Evolutionary conservation across 306 rosid genomes (phyloP).

Genomic region (Biancaea sappan): DNA sequence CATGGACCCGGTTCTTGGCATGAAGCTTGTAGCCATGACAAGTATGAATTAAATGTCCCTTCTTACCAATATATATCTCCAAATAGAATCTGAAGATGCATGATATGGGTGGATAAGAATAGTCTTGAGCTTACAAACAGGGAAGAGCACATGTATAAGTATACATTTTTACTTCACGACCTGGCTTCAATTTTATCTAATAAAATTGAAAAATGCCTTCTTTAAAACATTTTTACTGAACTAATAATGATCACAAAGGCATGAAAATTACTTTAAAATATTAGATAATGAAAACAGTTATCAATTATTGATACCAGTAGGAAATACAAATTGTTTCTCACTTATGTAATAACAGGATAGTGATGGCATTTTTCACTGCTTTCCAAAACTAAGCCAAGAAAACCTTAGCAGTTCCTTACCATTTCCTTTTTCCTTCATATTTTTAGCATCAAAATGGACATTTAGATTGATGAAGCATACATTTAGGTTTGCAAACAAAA

Average conservation of each 20-base stretch:
- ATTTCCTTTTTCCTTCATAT: not conserved
- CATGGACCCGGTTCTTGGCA: constrained; percentile 70
- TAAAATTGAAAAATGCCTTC: not conserved
- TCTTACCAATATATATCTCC: constrained; percentile 70
- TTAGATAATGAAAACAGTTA: constrained; percentile 6
- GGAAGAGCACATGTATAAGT: constrained; percentile 27
- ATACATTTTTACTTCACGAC: constrained; percentile 10
- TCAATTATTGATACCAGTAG: constrained; percentile 10
- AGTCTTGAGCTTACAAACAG: constrained; percentile 8
- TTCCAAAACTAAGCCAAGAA: not conserved
- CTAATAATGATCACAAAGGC: constrained; percentile 5
- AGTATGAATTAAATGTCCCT: constrained; percentile 75
- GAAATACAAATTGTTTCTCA: not conserved
- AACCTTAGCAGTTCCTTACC: not conserved
- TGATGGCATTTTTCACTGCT: constrained; percentile 2
- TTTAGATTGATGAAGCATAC: not conserved
- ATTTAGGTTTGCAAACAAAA: not conserved
- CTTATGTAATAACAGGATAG: constrained; percentile 3
- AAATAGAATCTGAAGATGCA: constrained; percentile 70
- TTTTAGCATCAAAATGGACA: not conserved
- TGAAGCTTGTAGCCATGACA: constrained; percentile 68
- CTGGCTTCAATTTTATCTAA: not conserved
- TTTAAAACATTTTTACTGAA: too few relatives aligned
- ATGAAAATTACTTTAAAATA: not conserved
- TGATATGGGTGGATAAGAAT: constrained; percentile 19